phyloP scores from a whole-genome alignment of 2,329 filamentous ascomycete species.

The Zasmidium angulare region DNA sequence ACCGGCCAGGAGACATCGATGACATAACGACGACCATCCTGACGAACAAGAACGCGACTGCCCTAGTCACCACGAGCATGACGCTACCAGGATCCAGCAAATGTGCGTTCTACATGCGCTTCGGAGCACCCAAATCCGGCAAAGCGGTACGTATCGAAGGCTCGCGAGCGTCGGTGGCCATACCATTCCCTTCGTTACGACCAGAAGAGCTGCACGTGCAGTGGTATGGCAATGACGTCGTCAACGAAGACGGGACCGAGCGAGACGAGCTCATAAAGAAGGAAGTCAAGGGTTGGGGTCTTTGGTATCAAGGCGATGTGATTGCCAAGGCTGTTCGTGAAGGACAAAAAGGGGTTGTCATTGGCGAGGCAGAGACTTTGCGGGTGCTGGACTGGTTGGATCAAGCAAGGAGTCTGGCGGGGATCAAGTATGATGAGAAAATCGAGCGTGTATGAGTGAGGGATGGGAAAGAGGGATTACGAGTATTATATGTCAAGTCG shows the following conservation, averaged over 20 bases:
- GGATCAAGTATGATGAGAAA: not conserved
- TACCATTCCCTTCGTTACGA: not conserved
- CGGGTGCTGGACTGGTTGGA: not conserved
- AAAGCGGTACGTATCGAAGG: not conserved
- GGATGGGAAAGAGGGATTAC: too few species aligned
- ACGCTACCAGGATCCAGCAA: not conserved
- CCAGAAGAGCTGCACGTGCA: not conserved
- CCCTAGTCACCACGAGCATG: not conserved
- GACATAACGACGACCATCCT: not conserved
- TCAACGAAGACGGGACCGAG: not conserved
- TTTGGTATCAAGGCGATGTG: not conserved
- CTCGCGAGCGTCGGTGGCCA: not conserved
- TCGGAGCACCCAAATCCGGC: not conserved
- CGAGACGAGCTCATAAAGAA: not conserved
- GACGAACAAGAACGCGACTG: not conserved
- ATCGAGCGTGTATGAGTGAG: not conserved
- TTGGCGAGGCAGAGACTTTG: not conserved
- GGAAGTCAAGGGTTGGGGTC: not conserved
- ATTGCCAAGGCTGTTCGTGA: not conserved
- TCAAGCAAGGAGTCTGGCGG: not conserved
- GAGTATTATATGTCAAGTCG: too few species aligned
- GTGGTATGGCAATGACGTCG: not conserved
- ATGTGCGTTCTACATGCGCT: not conserved
- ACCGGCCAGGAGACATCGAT: not conserved
- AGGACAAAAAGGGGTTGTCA: not conserved